A percentile compares a stretch with the other conserved stretches of the same genome.
Conservation (phyloP, 2,329 filamentous ascomycete genomes). For the Paraconiothyrium sp. region DNA sequence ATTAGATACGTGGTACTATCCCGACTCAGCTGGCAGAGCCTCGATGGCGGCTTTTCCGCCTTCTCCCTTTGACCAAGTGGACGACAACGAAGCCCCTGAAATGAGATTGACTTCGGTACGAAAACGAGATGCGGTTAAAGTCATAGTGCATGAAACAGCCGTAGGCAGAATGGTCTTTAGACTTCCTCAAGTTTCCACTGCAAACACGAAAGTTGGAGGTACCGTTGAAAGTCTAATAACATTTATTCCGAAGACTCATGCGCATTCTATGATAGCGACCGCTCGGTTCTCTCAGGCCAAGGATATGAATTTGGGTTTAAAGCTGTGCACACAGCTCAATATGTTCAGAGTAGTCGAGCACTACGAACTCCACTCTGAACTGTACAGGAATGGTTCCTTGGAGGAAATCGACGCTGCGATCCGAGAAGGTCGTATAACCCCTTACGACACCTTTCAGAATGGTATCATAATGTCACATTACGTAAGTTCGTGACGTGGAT, state of each 20-base stretch:
- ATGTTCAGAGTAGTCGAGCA: not conserved
- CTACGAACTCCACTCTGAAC: too few species aligned
- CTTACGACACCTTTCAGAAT: not conserved
- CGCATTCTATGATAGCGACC: not conserved
- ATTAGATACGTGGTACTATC: conserved; percentile 14
- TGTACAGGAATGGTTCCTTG: too few species aligned
- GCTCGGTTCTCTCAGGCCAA: not conserved
- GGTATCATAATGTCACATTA: not conserved
- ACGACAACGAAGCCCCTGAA: not conserved
- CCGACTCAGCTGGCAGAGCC: not conserved
- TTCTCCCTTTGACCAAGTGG: too few species aligned
- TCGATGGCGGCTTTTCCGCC: not conserved
- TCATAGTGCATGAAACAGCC: not conserved
- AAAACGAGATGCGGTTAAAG: too few species aligned
- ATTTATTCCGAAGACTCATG: not conserved
- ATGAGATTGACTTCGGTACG: too few species aligned
- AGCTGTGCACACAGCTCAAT: not conserved
- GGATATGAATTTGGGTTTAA: not conserved
- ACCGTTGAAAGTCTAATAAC: not conserved
- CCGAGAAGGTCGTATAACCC: not conserved
- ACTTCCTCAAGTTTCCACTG: not conserved
- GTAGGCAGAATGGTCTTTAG: not conserved
- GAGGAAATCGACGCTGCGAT: not conserved
- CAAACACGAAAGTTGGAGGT: not conserved
- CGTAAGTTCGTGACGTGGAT: not conserved